A percentile compares a stretch with the other conserved stretches of the same genome.
Evolutionary conservation across 2,329 filamentous ascomycete species (phyloP).

Genomic region (Botrytis tulipae): DNA sequence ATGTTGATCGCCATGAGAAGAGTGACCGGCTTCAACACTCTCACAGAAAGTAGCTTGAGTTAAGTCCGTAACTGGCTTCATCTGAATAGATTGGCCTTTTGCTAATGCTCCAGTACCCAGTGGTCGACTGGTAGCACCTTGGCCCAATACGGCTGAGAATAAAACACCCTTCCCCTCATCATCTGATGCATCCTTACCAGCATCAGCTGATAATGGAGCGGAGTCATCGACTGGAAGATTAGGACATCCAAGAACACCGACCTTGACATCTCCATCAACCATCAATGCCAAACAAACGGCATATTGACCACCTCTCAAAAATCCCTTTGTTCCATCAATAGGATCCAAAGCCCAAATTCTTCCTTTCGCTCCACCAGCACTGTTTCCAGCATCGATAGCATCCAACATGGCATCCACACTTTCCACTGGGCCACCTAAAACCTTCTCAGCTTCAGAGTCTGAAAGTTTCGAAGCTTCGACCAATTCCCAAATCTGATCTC

Average conservation of each 20-base stretch:
- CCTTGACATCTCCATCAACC: constrained; percentile 89
- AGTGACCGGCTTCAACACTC: constrained; percentile 91
- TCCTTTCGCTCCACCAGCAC: constrained; percentile 68
- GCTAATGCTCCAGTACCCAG: constrained; percentile 57
- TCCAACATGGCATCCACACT: constrained; percentile 65
- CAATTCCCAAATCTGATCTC: constrained; percentile 78
- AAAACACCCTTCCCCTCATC: constrained; percentile 78
- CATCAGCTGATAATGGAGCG: constrained; percentile 65
- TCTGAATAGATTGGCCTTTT: constrained; percentile 64
- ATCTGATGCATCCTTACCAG: constrained; percentile 72
- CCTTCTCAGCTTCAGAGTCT: constrained; percentile 61
- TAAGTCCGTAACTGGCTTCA: constrained; percentile 75
- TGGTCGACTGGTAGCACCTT: constrained; percentile 78
- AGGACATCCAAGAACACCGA: constrained; percentile 91
- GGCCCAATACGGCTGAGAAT: constrained; percentile 77
- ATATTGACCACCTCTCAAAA: constrained; percentile 93
- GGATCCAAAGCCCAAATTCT: constrained; percentile 96
- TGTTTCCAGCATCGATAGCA: constrained; percentile 66
- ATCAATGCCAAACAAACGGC: constrained; percentile 91
- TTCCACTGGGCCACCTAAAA: constrained; percentile 68
- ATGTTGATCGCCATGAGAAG: constrained; percentile 82
- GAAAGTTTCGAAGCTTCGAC: constrained; percentile 70
- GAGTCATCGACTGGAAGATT: constrained; percentile 89
- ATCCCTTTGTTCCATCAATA: constrained; percentile 97
- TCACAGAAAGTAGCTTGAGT: constrained; percentile 89